Conservation (phyloP, 1,284 basidiomycete species). For the Leccinum fallax region DNA sequence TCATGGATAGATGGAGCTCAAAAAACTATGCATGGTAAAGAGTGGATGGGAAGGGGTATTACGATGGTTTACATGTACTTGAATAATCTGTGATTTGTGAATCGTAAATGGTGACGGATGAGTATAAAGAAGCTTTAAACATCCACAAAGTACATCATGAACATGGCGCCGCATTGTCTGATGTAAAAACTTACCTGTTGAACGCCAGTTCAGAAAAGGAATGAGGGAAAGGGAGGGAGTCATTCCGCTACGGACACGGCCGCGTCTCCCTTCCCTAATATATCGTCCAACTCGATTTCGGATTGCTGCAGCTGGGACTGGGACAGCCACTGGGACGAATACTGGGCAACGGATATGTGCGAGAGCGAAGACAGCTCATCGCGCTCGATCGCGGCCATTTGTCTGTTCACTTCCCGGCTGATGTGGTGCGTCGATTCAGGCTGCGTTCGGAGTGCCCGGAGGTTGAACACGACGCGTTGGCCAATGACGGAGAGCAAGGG, state of each 20-base stretch:
- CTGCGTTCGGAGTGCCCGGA: slow-evolving; percentile 7
- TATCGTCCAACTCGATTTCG: slow-evolving; percentile 5
- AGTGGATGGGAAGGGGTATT: not conserved
- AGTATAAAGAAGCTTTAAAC: not conserved
- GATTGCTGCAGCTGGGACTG: not conserved
- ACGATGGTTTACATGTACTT: not conserved
- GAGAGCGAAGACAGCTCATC: not conserved
- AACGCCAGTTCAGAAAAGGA: not conserved
- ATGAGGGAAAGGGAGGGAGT: not conserved
- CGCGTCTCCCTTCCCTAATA: not conserved
- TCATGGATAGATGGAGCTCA: not conserved
- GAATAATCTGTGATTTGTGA: not conserved
- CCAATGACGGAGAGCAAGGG: slow-evolving; percentile 20
- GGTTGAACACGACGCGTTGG: slow-evolving; percentile 31
- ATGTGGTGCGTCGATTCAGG: slow-evolving; percentile 8
- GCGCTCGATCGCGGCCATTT: slow-evolving; percentile 13
- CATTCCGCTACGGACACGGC: not conserved
- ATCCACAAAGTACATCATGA: not conserved
- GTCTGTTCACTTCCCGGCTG: slow-evolving; percentile 16
- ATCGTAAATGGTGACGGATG: not conserved
- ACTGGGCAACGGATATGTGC: not conserved
- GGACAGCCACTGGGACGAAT: not conserved
- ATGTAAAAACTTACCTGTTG: not conserved
- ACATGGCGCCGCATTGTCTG: not conserved
- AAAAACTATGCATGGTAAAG: not conserved